A percentile compares a stretch with the other conserved stretches of the same genome.
phyloP scores from a whole-genome alignment of 345 rosid genomes.

The Salix koriyanagi region DNA sequence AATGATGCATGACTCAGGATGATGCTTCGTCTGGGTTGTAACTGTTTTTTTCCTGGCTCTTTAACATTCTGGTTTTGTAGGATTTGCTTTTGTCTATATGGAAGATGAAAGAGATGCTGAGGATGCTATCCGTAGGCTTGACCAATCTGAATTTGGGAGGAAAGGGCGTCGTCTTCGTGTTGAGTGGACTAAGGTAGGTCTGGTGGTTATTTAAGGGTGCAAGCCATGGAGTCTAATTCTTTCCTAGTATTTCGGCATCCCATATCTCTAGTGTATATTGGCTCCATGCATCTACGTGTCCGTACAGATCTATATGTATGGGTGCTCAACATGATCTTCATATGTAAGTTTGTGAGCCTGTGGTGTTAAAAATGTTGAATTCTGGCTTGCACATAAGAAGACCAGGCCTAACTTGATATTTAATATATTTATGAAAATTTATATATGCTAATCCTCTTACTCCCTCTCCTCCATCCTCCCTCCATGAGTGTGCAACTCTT shows the following conservation, averaged over 20 bases:
- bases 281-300: neutral
- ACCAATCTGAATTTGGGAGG: slow-evolving; percentile 63
- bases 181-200: slow-evolving; percentile 80
- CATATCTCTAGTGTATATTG: neutral
- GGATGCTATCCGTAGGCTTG: slow-evolving; percentile 82
- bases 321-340: neutral
- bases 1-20: neutral
- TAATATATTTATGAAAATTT: neutral
- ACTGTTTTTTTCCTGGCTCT: neutral
- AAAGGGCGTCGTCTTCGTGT: slow-evolving; percentile 86
- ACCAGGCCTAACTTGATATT: neutral
- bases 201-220: neutral
- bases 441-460: neutral
- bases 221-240: neutral
- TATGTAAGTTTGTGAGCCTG: neutral
- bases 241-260: neutral
- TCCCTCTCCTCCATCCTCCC: neutral
- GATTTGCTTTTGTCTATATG: slow-evolving; percentile 87
- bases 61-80: slow-evolving; percentile 25
- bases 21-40: neutral
- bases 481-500: neutral
- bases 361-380: neutral
- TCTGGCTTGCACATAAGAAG: neutral
- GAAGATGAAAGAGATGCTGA: slow-evolving; percentile 91
- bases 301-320: neutral